phyloP scores from a whole-genome alignment of 2,329 filamentous ascomycete species.

The Plenodomus tracheiphilus region DNA sequence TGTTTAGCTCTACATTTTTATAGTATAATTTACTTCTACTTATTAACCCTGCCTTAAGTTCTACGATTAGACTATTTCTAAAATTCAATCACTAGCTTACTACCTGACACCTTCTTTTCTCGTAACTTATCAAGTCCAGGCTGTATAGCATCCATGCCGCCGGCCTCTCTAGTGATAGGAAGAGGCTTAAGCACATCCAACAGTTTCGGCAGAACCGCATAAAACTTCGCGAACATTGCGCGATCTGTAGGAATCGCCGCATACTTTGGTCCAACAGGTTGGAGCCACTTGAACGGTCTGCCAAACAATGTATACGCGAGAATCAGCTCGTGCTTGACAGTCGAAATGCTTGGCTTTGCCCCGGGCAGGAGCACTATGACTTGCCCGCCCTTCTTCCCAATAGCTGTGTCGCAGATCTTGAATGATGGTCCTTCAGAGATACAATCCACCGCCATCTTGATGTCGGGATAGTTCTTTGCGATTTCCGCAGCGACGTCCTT shows the following conservation, averaged over 20 bases:
- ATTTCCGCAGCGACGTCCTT: slow-evolving; percentile 2
- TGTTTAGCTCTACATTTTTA: too few species aligned
- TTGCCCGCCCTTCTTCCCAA: slow-evolving; percentile 30
- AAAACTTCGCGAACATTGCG: slow-evolving; percentile 11
- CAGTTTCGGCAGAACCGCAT: too few species aligned
- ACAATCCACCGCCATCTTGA: slow-evolving; percentile 37
- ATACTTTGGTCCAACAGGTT: slow-evolving; percentile 32
- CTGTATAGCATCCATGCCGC: slow-evolving; percentile 10
- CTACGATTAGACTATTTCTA: too few species aligned
- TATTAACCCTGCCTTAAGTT: too few species aligned
- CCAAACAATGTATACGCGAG: slow-evolving; percentile 32
- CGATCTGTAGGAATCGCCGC: slow-evolving; percentile 31
- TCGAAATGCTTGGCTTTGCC: slow-evolving; percentile 16
- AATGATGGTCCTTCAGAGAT: slow-evolving; percentile 37
- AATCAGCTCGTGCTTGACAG: slow-evolving; percentile 22
- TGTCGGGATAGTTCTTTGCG: slow-evolving; percentile 16
- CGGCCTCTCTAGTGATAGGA: slow-evolving; percentile 17
- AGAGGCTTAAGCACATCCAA: slow-evolving; percentile 13
- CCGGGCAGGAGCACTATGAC: slow-evolving; percentile 29
- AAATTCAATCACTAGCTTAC: slow-evolving; percentile 16
- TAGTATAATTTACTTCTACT: too few species aligned
- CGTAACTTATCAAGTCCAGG: slow-evolving; percentile 19
- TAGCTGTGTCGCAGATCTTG: slow-evolving; percentile 29
- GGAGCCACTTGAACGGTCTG: slow-evolving; percentile 25
- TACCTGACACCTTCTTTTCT: slow-evolving; percentile 21